Conservation (phyloP, 805 yeast genomes). For the Metschnikowia arizonensis region DNA sequence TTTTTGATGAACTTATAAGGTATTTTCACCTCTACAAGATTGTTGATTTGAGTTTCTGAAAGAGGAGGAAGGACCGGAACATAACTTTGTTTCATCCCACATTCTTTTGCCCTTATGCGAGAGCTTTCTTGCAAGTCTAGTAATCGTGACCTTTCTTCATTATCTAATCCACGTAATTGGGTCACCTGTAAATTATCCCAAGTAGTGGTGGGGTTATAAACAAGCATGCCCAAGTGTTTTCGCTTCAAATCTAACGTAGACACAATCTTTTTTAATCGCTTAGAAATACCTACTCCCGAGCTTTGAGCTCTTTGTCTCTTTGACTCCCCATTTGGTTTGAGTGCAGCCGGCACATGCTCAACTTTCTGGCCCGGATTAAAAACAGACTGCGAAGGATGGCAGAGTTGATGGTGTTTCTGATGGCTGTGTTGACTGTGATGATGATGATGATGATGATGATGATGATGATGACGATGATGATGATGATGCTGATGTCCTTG, state of each 20-base stretch:
- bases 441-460: not conserved
- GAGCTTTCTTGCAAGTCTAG: constrained; percentile 20
- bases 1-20: constrained; percentile 43
- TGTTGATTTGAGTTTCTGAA: constrained; percentile 38
- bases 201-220: constrained; percentile 57
- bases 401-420: constrained; percentile 10
- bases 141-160: constrained; percentile 28
- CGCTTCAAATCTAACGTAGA: constrained; percentile 28
- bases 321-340: not conserved
- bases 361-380: not conserved
- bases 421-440: constrained; percentile 9
- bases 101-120: constrained; percentile 6
- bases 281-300: constrained; percentile 15
- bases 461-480: not conserved
- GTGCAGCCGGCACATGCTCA: not conserved
- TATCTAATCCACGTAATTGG: constrained; percentile 19
- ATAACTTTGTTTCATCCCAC: constrained; percentile 15
- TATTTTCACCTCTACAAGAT: constrained; percentile 52
- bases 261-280: constrained; percentile 17
- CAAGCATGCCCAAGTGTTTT: constrained; percentile 25
- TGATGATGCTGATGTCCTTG: constrained; percentile 8
- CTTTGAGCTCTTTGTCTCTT: not conserved
- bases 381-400: constrained; percentile 16
- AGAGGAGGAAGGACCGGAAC: constrained; percentile 40
- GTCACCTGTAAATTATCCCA: constrained; percentile 36